Evolutionary conservation across 2,329 filamentous ascomycete genomes (phyloP).

Genomic region (Xylaria arbuscula): DNA sequence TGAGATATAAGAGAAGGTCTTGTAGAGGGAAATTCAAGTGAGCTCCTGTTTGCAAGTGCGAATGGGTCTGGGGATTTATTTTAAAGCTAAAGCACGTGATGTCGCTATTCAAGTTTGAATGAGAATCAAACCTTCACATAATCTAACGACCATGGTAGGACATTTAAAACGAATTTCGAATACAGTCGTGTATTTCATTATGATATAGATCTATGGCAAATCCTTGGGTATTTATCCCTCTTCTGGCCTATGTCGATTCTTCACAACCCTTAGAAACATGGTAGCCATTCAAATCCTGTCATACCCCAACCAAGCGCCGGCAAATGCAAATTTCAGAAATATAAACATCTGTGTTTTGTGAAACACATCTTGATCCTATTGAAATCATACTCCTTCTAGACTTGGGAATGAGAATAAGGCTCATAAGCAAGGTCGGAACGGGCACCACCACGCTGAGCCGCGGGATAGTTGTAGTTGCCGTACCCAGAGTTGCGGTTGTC

Average conservation of each 20-base stretch:
- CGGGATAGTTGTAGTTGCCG: constrained; percentile 53
- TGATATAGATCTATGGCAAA: constrained; percentile 35
- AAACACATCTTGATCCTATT: constrained; percentile 15
- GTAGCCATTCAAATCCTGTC: constrained; percentile 41
- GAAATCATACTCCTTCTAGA: constrained; percentile 51
- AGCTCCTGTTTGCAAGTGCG: constrained; percentile 2
- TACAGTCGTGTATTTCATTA: constrained; percentile 31
- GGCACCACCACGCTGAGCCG: constrained; percentile 55
- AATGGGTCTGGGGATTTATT: constrained; percentile 20
- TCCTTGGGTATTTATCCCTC: constrained; percentile 37
- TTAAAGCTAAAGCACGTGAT: constrained; percentile 41
- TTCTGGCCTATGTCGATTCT: constrained; percentile 24
- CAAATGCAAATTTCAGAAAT: constrained; percentile 42
- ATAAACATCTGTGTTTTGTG: constrained; percentile 29
- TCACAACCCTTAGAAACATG: constrained; percentile 23
- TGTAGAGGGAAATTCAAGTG: constrained; percentile 1
- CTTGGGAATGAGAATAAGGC: constrained; percentile 68
- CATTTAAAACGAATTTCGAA: background rate
- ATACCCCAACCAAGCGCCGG: constrained; percentile 44
- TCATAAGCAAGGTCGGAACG: constrained; percentile 70
- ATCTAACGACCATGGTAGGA: background rate
- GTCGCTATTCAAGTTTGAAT: constrained; percentile 9
- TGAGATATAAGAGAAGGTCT: background rate
- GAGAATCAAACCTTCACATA: background rate
- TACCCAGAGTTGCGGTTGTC: constrained; percentile 52